Base-by-base conservation (phyloP, 768 basidiomycete genomes). In the Kwoniella sp. region DNA sequence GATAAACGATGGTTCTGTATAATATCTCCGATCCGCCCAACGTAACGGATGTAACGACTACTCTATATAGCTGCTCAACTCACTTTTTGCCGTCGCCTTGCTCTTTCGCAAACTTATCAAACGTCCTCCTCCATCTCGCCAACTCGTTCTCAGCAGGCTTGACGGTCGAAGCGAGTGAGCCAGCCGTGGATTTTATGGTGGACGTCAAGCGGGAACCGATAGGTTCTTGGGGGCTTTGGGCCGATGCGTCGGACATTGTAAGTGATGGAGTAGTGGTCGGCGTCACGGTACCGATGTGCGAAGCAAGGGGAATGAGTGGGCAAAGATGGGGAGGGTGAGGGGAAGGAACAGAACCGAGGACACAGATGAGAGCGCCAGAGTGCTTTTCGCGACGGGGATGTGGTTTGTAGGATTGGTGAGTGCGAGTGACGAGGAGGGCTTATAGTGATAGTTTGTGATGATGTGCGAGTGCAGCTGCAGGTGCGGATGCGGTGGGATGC, bases 121-220 rank as follows among this genome's bases (percentile, higher is more conserved):
- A 97, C 1, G 86, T 87, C 72, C 91, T 85, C 77, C 86, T 86
- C 94, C 94, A 97, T 68, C 90, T 86, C 79, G 86, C 89, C 54
- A 93, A 82, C 81, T 97, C 93, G 72, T 80, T 88, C 78, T 95
- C 92, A 13, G 73, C 77, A 15, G 77, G 77, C 46, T 72, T 66
- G 47, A 75, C 71, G 17, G 68, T 60, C 2, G 62, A 71, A 9
- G 63, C 64, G 27, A 71, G 55, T 21, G 70, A 66, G 19, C 46
- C 63, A n/a, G 65, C 65, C 7, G 68, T 67, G 21, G 58, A 57
- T 52, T 64, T 69, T 27, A 74, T 63, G 26, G 67, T 65, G 15
- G 52, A 49, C n/a, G 70, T 64, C 15, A 72, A 24, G 9, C 55
- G 29, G 2, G 68, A 58, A 0, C 58, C 26, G n/a, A 71, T 29